Evolutionary conservation across 306 rosid species (phyloP).

Genomic region (Coriaria nepalensis): DNA sequence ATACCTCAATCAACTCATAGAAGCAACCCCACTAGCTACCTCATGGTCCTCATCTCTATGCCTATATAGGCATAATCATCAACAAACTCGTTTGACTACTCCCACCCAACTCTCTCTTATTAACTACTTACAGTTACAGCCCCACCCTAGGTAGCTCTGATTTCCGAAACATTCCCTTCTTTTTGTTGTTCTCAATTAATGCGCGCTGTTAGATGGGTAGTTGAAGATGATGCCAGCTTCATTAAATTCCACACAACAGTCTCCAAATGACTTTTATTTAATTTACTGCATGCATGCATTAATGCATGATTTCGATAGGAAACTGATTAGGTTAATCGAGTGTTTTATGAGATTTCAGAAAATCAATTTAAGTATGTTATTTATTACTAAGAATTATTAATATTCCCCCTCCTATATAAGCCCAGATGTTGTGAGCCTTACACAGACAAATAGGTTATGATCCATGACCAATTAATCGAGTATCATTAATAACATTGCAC

Average conservation of each 20-base stretch:
- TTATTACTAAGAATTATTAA: no score
- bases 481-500: conserved; percentile 19
- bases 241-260: conserved; percentile 17
- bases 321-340: no score
- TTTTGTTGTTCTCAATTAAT: conserved; percentile 24
- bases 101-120: conserved; percentile 14
- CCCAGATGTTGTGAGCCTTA: no score
- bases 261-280: neutral
- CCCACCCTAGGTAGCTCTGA: conserved; percentile 5
- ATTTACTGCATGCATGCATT: no score
- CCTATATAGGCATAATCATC: conserved; percentile 20
- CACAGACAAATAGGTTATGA: no score
- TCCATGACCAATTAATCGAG: no score
- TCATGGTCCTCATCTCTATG: conserved; percentile 21
- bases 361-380: no score
- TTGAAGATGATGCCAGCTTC: conserved; percentile 12
- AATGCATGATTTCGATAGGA: no score
- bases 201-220: conserved; percentile 19
- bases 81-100: conserved; percentile 54
- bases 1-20: conserved; percentile 48
- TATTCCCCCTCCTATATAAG: no score
- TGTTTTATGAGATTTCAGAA: no score
- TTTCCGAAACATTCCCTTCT: conserved; percentile 13
- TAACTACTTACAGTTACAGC: neutral
- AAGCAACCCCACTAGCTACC: conserved; percentile 26